Base-by-base conservation (phyloP, 2,329 filamentous ascomycete genomes). In the Salinomyces thailandicus region DNA sequence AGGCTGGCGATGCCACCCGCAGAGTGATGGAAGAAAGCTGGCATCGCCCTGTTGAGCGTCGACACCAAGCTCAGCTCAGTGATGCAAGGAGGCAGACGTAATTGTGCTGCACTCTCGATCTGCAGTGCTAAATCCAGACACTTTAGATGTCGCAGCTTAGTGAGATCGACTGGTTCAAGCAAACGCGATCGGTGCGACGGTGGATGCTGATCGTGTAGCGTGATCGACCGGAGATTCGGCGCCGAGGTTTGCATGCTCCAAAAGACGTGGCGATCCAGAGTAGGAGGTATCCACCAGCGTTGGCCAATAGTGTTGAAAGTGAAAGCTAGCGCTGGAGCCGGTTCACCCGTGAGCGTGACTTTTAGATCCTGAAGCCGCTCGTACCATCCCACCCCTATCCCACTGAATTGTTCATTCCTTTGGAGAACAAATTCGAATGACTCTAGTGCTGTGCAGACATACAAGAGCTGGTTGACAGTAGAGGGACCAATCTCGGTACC, bases 401-500 rank as follows among this genome's bases (percentile, higher is more conserved):
- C 11, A 14, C 20, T 12, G 13, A 26, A 32, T 14, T 13, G 12
- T 35, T 6, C 22, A 26, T 26, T 26, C 4, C 22, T 26, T 12
- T 20, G 30, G 4, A 30, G 28, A 16, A 8, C 35, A 29, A 27
- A 30, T 19, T 34, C 24, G 11, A 43, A 32, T 12, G 20, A 18
- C 18, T 36, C 31, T 16, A 40, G 15, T 5, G 29, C 17, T 4
- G 30, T 24, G 5, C 19, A 17, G 6, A 18, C 16, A 12, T 31
- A 8, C 5, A 38, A 1, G 12, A 41, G 4, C 7, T 26, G 16
- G 7, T 15, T 22, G 16, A 41, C 27, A 4, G 38, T 36, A 3
- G 31, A 36, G 8, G 35, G 28, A 9, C 42, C 38, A 5, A 51
- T 42, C 11, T 48, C 38, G 11, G 45, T 48, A 6, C 45, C 47